Evolutionary conservation across 495 filamentous ascomycete genomes (phyloP).

Genomic region (Rusavskia elegans): DNA sequence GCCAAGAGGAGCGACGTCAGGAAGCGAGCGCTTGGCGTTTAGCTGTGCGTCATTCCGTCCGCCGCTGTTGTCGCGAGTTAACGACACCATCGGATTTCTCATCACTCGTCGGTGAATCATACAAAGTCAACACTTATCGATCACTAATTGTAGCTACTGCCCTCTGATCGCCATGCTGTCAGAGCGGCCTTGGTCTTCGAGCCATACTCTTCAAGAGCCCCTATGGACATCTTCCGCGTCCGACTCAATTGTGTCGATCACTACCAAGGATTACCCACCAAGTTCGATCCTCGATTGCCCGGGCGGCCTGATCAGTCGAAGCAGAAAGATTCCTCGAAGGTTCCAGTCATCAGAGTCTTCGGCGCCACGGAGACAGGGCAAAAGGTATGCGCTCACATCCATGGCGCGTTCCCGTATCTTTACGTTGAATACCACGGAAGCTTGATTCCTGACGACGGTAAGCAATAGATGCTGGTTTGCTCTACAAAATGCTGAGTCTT

Average conservation of each 20-base stretch:
- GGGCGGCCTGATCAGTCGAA: conserved; percentile 32
- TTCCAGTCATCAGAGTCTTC: conserved; percentile 84
- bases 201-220: not conserved
- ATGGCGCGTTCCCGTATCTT: conserved; percentile 89
- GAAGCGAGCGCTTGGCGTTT: not conserved
- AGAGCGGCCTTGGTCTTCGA: conserved; percentile 2
- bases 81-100: too few relatives aligned
- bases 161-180: conserved; percentile 4
- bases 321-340: conserved; percentile 39
- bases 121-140: too few relatives aligned
- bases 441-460: conserved; percentile 49
- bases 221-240: conserved; percentile 61
- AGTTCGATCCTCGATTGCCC: conserved; percentile 67
- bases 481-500: not conserved
- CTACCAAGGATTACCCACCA: conserved; percentile 64
- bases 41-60: not conserved
- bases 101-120: too few relatives aligned
- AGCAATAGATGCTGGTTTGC: conserved; percentile 7
- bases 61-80: not conserved
- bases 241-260: conserved; percentile 90
- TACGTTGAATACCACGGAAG: conserved; percentile 74
- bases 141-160: too few relatives aligned
- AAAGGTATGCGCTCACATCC: conserved; percentile 90
- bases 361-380: conserved; percentile 91
- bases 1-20: too few relatives aligned